phyloP scores from a whole-genome alignment of 345 rosid species.

The Ceriops tagal region DNA sequence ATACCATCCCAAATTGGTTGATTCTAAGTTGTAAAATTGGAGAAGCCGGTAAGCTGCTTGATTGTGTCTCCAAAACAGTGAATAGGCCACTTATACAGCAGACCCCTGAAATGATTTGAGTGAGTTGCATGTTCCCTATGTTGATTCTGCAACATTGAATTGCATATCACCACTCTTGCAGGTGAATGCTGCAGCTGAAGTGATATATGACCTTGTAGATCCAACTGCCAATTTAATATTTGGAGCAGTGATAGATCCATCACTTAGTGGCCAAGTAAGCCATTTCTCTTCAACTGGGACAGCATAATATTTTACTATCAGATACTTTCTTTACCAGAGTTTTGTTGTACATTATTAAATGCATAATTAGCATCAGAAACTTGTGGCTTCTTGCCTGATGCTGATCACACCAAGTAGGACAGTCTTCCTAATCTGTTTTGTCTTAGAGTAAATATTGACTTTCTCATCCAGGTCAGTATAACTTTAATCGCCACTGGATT shows the following conservation, averaged over 20 bases:
- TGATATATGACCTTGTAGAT: conserved; percentile 92
- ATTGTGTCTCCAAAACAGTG: no score
- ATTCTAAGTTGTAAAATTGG: no score
- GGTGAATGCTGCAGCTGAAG: conserved; percentile 98
- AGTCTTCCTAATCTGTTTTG: neutral
- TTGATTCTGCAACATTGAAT: no score
- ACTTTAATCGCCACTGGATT: conserved; percentile 93
- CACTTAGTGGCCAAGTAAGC: conserved; percentile 82
- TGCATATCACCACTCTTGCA: conserved; percentile 22
- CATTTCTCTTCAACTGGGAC: neutral
- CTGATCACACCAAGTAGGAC: neutral
- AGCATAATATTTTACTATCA: neutral
- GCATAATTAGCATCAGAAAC: neutral
- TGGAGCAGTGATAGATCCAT: conserved; percentile 91
- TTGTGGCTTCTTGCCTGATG: neutral
- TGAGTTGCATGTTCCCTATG: no score
- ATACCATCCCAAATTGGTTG: neutral
- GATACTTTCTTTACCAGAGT: neutral
- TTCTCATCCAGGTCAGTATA: conserved; percentile 62
- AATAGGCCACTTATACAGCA: no score
- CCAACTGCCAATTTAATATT: conserved; percentile 92
- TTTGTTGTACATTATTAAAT: neutral
- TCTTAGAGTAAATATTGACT: neutral
- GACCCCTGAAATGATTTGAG: no score
- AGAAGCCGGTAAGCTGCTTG: no score